Conservation (phyloP, 331 rosid genomes). For the Telfairia occidentalis region DNA sequence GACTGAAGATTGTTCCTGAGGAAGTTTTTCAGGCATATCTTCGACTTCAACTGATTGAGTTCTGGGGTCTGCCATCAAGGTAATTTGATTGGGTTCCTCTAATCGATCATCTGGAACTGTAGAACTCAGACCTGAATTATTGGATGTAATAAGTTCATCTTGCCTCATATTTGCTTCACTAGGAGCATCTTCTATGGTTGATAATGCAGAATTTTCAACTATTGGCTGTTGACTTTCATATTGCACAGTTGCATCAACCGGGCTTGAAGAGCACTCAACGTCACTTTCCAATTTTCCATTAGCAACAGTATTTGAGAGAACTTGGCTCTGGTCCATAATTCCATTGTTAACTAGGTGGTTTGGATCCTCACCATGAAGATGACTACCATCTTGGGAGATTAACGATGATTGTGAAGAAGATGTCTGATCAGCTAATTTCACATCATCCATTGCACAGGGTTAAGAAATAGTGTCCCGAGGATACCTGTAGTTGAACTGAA, state of each 20-base stretch:
- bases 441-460: conserved; percentile 55
- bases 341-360: conserved; percentile 25
- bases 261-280: neutral
- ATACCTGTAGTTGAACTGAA: conserved; percentile 29
- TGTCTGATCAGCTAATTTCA: conserved; percentile 32
- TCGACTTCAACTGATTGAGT: conserved; percentile 21
- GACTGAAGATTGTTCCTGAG: conserved; percentile 20
- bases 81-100: conserved; percentile 22
- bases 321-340: conserved; percentile 12
- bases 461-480: conserved; percentile 18
- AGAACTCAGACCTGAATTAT: conserved; percentile 28
- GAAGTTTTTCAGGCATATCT: conserved; percentile 17
- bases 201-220: conserved; percentile 18
- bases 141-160: conserved; percentile 25
- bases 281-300: conserved; percentile 29
- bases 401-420: conserved; percentile 32
- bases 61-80: conserved; percentile 24
- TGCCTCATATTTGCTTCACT: conserved; percentile 26
- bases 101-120: conserved; percentile 18
- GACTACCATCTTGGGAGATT: conserved; percentile 20
- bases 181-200: conserved; percentile 23
- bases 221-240: conserved; percentile 18
- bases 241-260: conserved; percentile 32
- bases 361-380: conserved; percentile 20
- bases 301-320: conserved; percentile 9